Evolutionary conservation across 1,139 yeast genomes (phyloP).

Genomic region (Blastobotrys apis): DNA sequence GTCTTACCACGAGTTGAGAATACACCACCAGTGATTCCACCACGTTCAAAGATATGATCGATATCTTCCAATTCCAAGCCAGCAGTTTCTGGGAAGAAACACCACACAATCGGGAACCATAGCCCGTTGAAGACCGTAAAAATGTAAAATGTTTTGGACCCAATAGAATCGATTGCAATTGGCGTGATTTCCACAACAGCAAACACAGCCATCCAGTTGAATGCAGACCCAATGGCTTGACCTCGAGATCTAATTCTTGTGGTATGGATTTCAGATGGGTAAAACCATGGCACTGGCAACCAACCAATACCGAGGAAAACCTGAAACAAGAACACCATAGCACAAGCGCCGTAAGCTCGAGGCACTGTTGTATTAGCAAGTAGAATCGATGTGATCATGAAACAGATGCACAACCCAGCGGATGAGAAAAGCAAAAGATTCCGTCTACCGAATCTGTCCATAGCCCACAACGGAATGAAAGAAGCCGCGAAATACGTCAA

Average conservation of each 20-base stretch:
- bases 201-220: slow-evolving; percentile 47
- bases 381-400: slow-evolving; percentile 7
- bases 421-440: slow-evolving; percentile 37
- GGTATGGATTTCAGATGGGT: slow-evolving; percentile 62
- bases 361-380: slow-evolving; percentile 4
- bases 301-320: slow-evolving; percentile 11
- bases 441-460: slow-evolving; percentile 51
- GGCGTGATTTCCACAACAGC: slow-evolving; percentile 42
- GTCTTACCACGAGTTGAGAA: slow-evolving; percentile 13
- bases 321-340: slow-evolving; percentile 14
- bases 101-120: slow-evolving; percentile 51
- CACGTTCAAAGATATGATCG: slow-evolving; percentile 39
- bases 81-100: slow-evolving; percentile 43
- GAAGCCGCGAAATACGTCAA: slow-evolving; percentile 22
- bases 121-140: slow-evolving; percentile 44
- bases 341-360: slow-evolving; percentile 14
- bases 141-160: slow-evolving; percentile 37
- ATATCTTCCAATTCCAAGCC: slow-evolving; percentile 40
- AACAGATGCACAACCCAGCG: slow-evolving; percentile 18
- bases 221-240: slow-evolving; percentile 42
- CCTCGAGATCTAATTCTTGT: slow-evolving; percentile 55
- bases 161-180: slow-evolving; percentile 37
- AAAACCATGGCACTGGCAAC: slow-evolving; percentile 34
- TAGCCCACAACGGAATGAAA: slow-evolving; percentile 38
- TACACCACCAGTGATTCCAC: slow-evolving; percentile 16